These are phyloP conservation scores for Clausena lansium DNA, from an alignment of 345 rosid genomes.

Conservation along the genomic window DNA sequence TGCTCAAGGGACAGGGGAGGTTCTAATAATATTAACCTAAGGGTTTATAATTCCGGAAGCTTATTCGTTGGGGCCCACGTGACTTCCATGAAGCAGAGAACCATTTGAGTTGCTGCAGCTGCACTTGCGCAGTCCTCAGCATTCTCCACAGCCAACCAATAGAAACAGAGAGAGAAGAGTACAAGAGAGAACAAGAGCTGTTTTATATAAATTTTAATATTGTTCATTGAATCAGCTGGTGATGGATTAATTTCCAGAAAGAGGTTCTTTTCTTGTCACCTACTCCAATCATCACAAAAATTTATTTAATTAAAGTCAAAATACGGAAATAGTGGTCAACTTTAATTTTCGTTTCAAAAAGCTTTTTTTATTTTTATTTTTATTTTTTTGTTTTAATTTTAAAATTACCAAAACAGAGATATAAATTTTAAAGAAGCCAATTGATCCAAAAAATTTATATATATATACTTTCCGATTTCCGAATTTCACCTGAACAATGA, in stretches of 20 bases:
- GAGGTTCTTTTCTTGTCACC: background rate
- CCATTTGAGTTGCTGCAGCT: slow-evolving; percentile 23
- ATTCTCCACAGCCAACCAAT: slow-evolving; percentile 14
- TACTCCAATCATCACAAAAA: background rate
- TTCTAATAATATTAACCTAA: slow-evolving; percentile 12
- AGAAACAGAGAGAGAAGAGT: background rate
- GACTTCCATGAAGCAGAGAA: slow-evolving; percentile 20
- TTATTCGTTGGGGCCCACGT: slow-evolving; percentile 5
- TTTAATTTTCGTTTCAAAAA: background rate
- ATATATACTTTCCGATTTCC: background rate
- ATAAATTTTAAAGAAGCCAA: background rate
- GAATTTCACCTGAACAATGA: background rate
- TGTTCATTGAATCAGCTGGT: background rate
- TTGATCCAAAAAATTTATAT: background rate
- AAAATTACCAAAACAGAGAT: background rate
- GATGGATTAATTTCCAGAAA: background rate
- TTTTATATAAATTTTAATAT: background rate
- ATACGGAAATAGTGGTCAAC: background rate
- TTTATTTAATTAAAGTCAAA: background rate
- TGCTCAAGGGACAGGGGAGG: background rate
- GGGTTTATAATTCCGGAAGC: slow-evolving; percentile 16
- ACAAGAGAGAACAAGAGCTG: background rate
- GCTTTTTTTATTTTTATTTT: too few relatives aligned
- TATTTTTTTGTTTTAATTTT: background rate
- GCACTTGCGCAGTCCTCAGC: slow-evolving; percentile 20